phyloP scores from a whole-genome alignment of 495 filamentous ascomycete genomes.

The Entonaema liquescens region DNA sequence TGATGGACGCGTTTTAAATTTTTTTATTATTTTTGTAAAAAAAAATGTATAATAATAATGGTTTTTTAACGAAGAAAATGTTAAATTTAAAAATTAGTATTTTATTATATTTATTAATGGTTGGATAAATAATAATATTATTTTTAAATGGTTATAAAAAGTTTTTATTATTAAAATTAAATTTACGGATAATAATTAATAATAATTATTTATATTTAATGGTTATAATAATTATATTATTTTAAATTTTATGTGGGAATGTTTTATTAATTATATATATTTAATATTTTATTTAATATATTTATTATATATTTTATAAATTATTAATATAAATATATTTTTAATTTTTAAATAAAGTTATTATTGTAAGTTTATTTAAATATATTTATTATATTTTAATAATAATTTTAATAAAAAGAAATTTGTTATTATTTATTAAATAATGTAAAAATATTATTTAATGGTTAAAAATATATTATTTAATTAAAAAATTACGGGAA shows the following conservation, averaged over 20 bases:
- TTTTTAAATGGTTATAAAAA: not conserved
- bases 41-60: not conserved
- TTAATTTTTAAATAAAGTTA: not conserved
- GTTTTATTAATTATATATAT: no score
- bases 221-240: no score
- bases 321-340: not conserved
- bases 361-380: not conserved
- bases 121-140: not conserved
- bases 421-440: not conserved
- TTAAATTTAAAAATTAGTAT: not conserved
- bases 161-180: not conserved
- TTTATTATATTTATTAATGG: not conserved
- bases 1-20: not conserved
- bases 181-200: not conserved
- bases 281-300: no score
- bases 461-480: not conserved
- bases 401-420: not conserved
- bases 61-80: not conserved
- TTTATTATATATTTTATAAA: not conserved
- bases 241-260: no score
- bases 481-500: slow-evolving; percentile 1
- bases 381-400: not conserved
- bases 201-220: no score
- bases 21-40: not conserved
- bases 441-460: not conserved